Percentiles rank a stretch among this genome's conserved stretches.
Conservation (phyloP, 2,329 filamentous ascomycete species). For the Lasiodiplodia citricola region DNA sequence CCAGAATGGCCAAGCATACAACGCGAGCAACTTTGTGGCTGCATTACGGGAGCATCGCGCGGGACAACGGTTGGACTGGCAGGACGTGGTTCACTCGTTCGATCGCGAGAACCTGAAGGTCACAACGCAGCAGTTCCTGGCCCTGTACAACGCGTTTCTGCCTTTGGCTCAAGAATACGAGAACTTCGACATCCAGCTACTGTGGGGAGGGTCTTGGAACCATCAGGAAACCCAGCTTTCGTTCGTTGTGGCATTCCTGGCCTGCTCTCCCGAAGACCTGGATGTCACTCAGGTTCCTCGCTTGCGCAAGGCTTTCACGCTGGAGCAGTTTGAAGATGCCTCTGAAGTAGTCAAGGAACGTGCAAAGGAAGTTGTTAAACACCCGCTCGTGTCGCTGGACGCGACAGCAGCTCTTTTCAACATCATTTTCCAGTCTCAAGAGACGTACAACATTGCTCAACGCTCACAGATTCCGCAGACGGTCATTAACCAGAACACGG, state of each 20-base stretch:
- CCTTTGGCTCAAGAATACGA: slow-evolving; percentile 69
- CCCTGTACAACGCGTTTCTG: slow-evolving; percentile 78
- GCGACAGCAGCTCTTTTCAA: slow-evolving; percentile 74
- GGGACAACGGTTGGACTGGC: slow-evolving; percentile 65
- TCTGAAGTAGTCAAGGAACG: slow-evolving; percentile 64
- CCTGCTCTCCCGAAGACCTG: slow-evolving; percentile 73
- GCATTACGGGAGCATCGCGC: slow-evolving; percentile 61
- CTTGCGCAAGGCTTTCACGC: slow-evolving; percentile 76
- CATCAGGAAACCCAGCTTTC: slow-evolving; percentile 87
- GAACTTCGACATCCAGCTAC: slow-evolving; percentile 78
- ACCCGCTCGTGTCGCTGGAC: slow-evolving; percentile 86
- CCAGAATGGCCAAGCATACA: slow-evolving; percentile 68
- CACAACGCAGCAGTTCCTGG: slow-evolving; percentile 78
- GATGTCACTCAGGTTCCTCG: slow-evolving; percentile 86
- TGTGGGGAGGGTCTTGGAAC: slow-evolving; percentile 91
- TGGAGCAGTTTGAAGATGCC: slow-evolving; percentile 66
- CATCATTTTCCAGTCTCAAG: slow-evolving; percentile 64
- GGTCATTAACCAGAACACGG: slow-evolving; percentile 73
- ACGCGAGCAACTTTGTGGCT: slow-evolving; percentile 69
- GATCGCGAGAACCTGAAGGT: slow-evolving; percentile 79
- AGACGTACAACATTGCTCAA: slow-evolving; percentile 62
- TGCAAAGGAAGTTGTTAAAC: slow-evolving; percentile 73
- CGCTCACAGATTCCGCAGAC: slow-evolving; percentile 63
- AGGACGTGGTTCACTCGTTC: slow-evolving; percentile 76
- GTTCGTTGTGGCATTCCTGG: slow-evolving; percentile 88